Evolutionary conservation across 2,329 filamentous ascomycete species (phyloP).

Genomic region (Lachnellula arida): DNA sequence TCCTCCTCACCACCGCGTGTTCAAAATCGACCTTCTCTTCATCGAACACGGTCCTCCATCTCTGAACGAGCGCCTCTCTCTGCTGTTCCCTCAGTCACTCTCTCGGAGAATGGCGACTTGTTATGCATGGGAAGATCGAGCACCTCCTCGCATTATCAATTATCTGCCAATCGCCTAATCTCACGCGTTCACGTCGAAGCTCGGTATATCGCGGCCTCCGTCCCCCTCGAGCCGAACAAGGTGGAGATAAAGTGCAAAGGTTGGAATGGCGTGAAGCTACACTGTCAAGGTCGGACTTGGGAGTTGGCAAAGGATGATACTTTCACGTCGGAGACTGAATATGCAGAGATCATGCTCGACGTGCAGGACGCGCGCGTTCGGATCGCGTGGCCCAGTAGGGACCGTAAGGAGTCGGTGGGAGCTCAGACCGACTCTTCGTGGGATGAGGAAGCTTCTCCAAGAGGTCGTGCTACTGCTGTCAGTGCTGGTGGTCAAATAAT

Average conservation of each 20-base stretch:
- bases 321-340: slow-evolving; percentile 84
- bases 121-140: slow-evolving; percentile 89
- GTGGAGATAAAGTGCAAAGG: slow-evolving; percentile 88
- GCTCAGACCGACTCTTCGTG: slow-evolving; percentile 55
- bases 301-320: slow-evolving; percentile 83
- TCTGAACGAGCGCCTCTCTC: slow-evolving; percentile 77
- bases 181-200: slow-evolving; percentile 92
- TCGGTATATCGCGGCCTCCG: slow-evolving; percentile 67
- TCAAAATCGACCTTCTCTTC: slow-evolving; percentile 45
- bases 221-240: slow-evolving; percentile 65
- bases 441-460: slow-evolving; percentile 52
- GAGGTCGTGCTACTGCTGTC: slow-evolving; percentile 42
- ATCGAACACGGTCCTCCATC: slow-evolving; percentile 57
- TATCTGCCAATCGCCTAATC: slow-evolving; percentile 86
- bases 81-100: slow-evolving; percentile 74
- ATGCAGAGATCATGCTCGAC: slow-evolving; percentile 88
- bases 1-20: slow-evolving; percentile 74
- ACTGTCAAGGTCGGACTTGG: slow-evolving; percentile 83
- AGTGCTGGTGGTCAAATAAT: slow-evolving; percentile 38
- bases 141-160: slow-evolving; percentile 91
- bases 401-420: slow-evolving; percentile 39
- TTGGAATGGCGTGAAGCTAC: slow-evolving; percentile 92
- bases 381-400: slow-evolving; percentile 75
- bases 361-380: slow-evolving; percentile 89
- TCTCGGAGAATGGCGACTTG: slow-evolving; percentile 75